Percentiles rank a stretch among this genome's conserved stretches.
These are phyloP conservation scores for Sporothrix sp. DNA, from an alignment of 2,329 filamentous ascomycete species.

Conservation along the genomic window DNA sequence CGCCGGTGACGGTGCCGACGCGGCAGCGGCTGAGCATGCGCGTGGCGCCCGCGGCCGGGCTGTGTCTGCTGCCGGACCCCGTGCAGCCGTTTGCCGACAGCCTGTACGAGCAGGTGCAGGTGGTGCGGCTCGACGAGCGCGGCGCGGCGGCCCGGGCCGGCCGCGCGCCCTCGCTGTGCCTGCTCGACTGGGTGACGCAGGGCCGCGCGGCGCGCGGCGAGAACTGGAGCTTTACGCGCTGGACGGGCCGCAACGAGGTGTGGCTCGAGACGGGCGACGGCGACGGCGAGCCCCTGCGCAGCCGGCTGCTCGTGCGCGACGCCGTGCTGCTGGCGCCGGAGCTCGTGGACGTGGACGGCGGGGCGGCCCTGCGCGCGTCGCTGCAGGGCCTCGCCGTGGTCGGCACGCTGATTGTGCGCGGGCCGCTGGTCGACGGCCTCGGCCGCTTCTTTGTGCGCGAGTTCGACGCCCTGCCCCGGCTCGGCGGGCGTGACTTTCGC, in stretches of 20 bases:
- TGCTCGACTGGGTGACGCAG: constrained; percentile 90
- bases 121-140: constrained; percentile 52
- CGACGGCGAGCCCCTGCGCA: constrained; percentile 19
- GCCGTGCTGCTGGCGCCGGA: constrained; percentile 54
- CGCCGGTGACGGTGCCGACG: constrained; percentile 29
- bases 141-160: constrained; percentile 24
- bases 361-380: constrained; percentile 39
- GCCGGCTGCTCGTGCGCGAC: constrained; percentile 71
- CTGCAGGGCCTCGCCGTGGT: constrained; percentile 71
- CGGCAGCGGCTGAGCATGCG: constrained; percentile 45
- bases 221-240: constrained; percentile 72
- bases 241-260: constrained; percentile 83
- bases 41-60: constrained; percentile 40
- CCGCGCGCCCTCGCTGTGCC: constrained; percentile 50
- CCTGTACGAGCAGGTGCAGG: constrained; percentile 74
- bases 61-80: constrained; percentile 75
- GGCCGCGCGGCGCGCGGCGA: constrained; percentile 79
- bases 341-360: constrained; percentile 26
- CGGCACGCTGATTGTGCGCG: constrained; percentile 76
- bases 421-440: constrained; percentile 55
- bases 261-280: constrained; percentile 34
- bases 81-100: constrained; percentile 83
- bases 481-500: constrained; percentile 73
- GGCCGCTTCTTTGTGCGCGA: constrained; percentile 68
- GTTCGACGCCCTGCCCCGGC: constrained; percentile 67